These are phyloP conservation scores for Chaetomium sp. DNA, from an alignment of 2,329 filamentous ascomycete species.

Conservation along the genomic window DNA sequence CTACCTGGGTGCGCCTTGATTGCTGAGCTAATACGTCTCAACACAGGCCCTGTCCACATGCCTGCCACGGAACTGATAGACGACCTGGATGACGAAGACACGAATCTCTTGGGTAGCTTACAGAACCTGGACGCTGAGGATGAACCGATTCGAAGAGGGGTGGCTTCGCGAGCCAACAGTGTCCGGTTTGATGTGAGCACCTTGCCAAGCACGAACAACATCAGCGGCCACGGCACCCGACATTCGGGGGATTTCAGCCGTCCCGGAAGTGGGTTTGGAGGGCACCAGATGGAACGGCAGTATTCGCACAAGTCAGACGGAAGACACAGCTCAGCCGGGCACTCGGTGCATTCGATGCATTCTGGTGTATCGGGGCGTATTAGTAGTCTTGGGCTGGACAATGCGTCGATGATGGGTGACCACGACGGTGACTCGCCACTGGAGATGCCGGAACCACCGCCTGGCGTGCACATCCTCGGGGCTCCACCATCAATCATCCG, in stretches of 20 bases:
- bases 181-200: slow-evolving; percentile 97
- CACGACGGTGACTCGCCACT: slow-evolving; percentile 63
- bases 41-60: slow-evolving; percentile 68
- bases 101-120: slow-evolving; percentile 71
- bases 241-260: slow-evolving; percentile 77
- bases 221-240: slow-evolving; percentile 69
- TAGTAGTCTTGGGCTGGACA: slow-evolving; percentile 82
- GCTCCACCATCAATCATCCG: slow-evolving; percentile 90
- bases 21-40: slow-evolving; percentile 12
- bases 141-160: slow-evolving; percentile 74
- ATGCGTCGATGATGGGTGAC: slow-evolving; percentile 55
- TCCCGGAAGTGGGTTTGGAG: slow-evolving; percentile 72
- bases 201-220: slow-evolving; percentile 70
- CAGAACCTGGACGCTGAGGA: slow-evolving; percentile 77
- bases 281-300: slow-evolving; percentile 73
- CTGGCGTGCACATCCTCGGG: slow-evolving; percentile 77
- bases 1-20: neutral
- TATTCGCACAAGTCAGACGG: slow-evolving; percentile 95
- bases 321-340: slow-evolving; percentile 85
- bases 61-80: slow-evolving; percentile 56
- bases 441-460: slow-evolving; percentile 68
- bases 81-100: slow-evolving; percentile 82
- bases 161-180: slow-evolving; percentile 88
- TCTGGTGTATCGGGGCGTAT: slow-evolving; percentile 73
- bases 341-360: slow-evolving; percentile 60